Base-by-base conservation (phyloP, 1,139 yeast species). In the Taphrina communis region DNA sequence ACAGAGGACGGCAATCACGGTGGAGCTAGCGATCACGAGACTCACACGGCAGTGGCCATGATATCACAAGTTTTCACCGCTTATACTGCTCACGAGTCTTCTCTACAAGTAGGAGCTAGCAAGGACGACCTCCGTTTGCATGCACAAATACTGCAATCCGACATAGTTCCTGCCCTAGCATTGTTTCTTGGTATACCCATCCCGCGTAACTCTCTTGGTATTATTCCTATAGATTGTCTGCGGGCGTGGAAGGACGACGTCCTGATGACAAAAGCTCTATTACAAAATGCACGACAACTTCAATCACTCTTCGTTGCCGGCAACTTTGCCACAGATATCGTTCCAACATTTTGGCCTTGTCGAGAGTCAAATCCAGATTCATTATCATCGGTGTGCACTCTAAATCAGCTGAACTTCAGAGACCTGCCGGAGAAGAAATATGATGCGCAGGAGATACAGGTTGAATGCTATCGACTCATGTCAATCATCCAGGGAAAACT, bases 1-100 rank as follows among this genome's bases (percentile, higher is more conserved):
- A 90, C 90, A 75, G 83, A 82, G 59, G 77, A 87, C 1, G 99
- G 99, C 0, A 94, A 94, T 74, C 99, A 94, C 76, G 99, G 99
- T 12, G 99, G 97, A 0, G 90, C 97, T 0, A 89, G 97, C 0
- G 78, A 83, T 0, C 97, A 97, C 0, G 99, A 94, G 77, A 94
- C 97, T 0, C 88, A 92, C 35, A 88, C 99, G 0, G 97, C 89
- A 0, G 75, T 94, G 75, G 79, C 87, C 0, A 82, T 94, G 63
- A 79, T 89, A 1, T 88, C 97, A 0, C 85, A 87, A 5, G 83
- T 84, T 73, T 83, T 92, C 70, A 72, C 80, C 52, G 42, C 5
- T 6, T 14, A 19, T 36, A 17, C 58, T 9, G 12, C 44, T 9
- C 42, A 36, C 11, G 31, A 12, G 14, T 19, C 41, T n/a, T 55